Base-by-base conservation (phyloP, 1,139 yeast genomes). In the Debaryomyces sp. region DNA sequence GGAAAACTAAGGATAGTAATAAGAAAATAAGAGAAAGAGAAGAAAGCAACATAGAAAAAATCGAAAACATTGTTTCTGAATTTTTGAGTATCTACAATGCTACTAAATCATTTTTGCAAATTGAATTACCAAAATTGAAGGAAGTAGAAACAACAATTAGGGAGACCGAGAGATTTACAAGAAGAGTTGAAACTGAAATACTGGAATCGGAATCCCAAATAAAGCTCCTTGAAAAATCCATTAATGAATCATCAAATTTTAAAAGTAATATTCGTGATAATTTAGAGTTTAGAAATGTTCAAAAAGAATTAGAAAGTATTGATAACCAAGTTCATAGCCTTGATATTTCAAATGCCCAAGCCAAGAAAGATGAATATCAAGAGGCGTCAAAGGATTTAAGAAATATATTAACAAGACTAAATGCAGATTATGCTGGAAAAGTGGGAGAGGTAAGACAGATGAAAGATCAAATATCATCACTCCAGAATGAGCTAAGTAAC, bases 371-470 rank as follows among this genome's bases (percentile, higher is more conserved):
- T 2, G 77, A 78, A 52, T 94, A 87, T 61, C 87, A 89, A 54
- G 69, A 73, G 22, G 78, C 82, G 47, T 80, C 94, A 1, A 68
- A 70, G 42, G 56, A 63, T 18, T 68, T 94, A 35, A 79, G 94
- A 48, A 73, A 73, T 9, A 66, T 72, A 35, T 81, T 85, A 46
- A 77, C 89, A 7, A 67, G 68, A 9, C 67, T 89, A 44, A 86
- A 85, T 51, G 77, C 92, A 0, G 80, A 81, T 44, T 84, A 87
- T 57, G 89, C 96, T 6, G 85, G 92, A 23, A 86, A 84, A 57
- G 66, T 83, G 34, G 99, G 99, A 27, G 97, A 94, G 66, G 78
- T 89, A 37, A 84, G 85, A 53, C 98, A 94, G 61, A 75, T 94
- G 54, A 83, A 85, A 46, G 90, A 85, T 56, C 97, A 91, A 61